Base-by-base conservation (phyloP, 2,329 filamentous ascomycete species). In the Alternaria incomplexa region DNA sequence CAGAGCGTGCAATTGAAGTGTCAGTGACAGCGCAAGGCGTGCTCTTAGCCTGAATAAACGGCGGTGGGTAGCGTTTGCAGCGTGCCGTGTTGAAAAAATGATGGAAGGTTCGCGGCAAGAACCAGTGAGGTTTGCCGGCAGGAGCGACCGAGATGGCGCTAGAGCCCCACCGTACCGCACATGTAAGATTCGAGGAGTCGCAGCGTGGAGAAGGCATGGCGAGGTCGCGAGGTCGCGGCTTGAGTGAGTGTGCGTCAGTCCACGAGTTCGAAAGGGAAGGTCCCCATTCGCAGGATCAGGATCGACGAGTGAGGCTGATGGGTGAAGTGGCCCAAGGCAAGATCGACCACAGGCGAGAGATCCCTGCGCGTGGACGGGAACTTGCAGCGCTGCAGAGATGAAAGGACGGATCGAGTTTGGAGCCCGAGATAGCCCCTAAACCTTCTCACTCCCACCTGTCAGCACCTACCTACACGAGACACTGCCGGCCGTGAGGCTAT, bases 291-390 rank as follows among this genome's bases (percentile, higher is more conserved):
- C 65, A 68, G 72, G 47, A 56, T n/a, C 47, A 58, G 59, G 75
- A 78, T 78, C 74, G 69, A 69, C 77, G 65, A 76, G 72, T 77
- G 76, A 79, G 76, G 77, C 76, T 77, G 71, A 67, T 71, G 66
- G 54, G 58, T 56, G 45, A 55, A 62, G 72, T 70, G 66, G 68
- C 50, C 51, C 36, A 62, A 52, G 56, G 51, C 61, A 45, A 53
- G 61, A 63, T 63, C 61, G 56, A 56, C 61, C 56, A 60, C 61
- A 63, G 50, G 61, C 61, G 61, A 63, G 56, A 36, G 44, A 63
- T 48, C 61, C 61, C 61, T 63, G 61, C 51, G 11, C 62, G 63
- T 69, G 62, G 68, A 69, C 74, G 67, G 66, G 63, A 65, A 73
- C 70, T 69, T 68, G 74, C 72, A 73, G 70, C 65, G 25, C 55